Conservation (phyloP, 2,329 filamentous ascomycete species). For the Beauveria australis region DNA sequence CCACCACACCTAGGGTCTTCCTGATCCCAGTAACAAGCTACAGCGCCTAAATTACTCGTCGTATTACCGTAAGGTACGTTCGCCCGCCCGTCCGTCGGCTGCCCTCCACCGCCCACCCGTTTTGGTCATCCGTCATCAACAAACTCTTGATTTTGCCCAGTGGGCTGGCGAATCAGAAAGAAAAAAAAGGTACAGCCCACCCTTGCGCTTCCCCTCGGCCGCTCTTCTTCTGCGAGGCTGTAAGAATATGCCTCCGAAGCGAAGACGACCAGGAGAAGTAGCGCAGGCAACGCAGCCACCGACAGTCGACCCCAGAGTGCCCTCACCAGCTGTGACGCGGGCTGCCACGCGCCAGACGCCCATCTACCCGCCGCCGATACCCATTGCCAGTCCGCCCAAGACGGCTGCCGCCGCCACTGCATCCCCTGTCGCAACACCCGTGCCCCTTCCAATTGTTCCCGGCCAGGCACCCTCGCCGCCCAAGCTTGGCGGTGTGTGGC, state of each 20-base stretch:
- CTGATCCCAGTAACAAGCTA: not conserved
- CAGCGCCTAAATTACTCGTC: not conserved
- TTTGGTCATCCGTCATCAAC: constrained; percentile 1
- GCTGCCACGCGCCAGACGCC: constrained; percentile 24
- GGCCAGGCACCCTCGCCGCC: constrained; percentile 10
- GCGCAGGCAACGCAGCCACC: not conserved
- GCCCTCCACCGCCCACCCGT: constrained; percentile 4
- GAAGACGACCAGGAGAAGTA: constrained; percentile 26
- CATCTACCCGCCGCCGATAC: constrained; percentile 25
- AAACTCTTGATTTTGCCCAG: not conserved
- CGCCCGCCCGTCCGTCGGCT: not conserved
- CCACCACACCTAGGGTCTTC: not conserved
- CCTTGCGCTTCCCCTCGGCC: not conserved
- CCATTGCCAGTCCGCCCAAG: constrained; percentile 18
- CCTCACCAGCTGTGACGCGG: constrained; percentile 15
- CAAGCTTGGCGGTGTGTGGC: constrained; percentile 1
- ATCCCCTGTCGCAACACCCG: constrained; percentile 8
- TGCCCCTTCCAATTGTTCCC: constrained; percentile 10
- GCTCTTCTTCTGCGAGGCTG: not conserved
- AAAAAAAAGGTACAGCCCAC: not conserved
- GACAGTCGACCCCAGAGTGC: not conserved
- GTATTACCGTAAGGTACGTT: constrained; percentile 1
- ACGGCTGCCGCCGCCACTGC: not conserved
- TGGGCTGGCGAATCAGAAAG: not conserved
- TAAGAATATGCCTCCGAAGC: constrained; percentile 27